Evolutionary conservation across 139 green algal species (phyloP).

Genomic region (Limnomonas spitsbergensis): DNA sequence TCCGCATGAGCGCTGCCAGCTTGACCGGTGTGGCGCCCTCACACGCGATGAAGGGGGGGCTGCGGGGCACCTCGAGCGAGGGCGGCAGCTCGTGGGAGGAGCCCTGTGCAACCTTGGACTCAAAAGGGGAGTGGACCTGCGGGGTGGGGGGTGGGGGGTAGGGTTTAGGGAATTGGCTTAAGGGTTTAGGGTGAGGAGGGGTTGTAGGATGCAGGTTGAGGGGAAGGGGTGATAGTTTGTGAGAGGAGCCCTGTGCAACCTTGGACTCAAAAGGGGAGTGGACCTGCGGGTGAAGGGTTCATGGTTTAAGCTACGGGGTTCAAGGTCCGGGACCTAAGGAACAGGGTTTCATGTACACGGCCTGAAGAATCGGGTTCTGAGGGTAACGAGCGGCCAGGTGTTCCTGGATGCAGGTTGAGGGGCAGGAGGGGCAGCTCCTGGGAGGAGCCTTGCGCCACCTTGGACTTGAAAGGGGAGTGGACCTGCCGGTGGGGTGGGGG

Average conservation of each 20-base stretch:
- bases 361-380: too few species aligned
- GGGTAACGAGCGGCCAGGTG: too few species aligned
- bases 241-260: background rate
- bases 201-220: too few species aligned
- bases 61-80: background rate
- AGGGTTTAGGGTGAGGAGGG: too few species aligned
- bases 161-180: too few species aligned
- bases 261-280: constrained; percentile 30
- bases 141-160: too few species aligned
- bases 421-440: background rate
- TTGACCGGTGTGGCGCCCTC: background rate
- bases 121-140: constrained; percentile 24
- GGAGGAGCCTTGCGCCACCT: background rate
- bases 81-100: constrained; percentile 6
- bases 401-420: too few species aligned
- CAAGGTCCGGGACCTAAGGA: too few species aligned
- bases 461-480: constrained; percentile 27
- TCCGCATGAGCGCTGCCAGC: background rate
- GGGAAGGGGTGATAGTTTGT: background rate
- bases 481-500: too few species aligned
- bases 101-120: constrained; percentile 20
- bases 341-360: too few species aligned
- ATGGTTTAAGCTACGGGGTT: too few species aligned
- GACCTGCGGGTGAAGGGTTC: constrained; percentile 15
- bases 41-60: constrained; percentile 20